A percentile compares a stretch with the other conserved stretches of the same genome.
These are phyloP conservation scores for Moesziomyces parantarcticus DNA, from an alignment of 1,284 basidiomycete species.

Conservation along the genomic window DNA sequence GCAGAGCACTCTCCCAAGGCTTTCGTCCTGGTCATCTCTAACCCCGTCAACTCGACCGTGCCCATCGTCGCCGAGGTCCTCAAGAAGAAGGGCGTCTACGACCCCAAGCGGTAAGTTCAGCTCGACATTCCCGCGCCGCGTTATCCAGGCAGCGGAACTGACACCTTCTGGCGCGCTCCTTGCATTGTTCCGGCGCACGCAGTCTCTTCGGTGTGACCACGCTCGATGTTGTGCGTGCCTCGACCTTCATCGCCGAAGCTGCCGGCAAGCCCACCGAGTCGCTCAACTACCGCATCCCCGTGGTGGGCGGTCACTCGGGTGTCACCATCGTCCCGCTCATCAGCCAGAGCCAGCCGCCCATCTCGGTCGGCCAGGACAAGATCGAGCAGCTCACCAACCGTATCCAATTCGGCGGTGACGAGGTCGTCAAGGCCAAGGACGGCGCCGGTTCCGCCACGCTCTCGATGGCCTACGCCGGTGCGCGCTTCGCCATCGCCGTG, in stretches of 20 bases:
- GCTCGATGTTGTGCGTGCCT: constrained; percentile 95
- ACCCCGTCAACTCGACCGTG: constrained; percentile 94
- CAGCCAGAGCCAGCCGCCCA: constrained; percentile 75
- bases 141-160: constrained; percentile 71
- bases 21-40: constrained; percentile 94
- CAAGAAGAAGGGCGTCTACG: constrained; percentile 90
- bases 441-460: constrained; percentile 89
- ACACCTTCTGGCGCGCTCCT: constrained; percentile 1
- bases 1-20: constrained; percentile 89
- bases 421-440: constrained; percentile 89
- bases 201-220: constrained; percentile 94
- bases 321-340: constrained; percentile 95
- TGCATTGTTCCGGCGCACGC: neutral
- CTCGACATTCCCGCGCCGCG: constrained; percentile 37
- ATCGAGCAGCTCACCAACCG: constrained; percentile 81
- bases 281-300: constrained; percentile 75
- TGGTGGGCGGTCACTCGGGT: constrained; percentile 96
- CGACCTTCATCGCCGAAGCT: constrained; percentile 90
- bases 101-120: constrained; percentile 74
- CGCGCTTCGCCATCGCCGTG: constrained; percentile 60
- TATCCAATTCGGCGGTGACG: constrained; percentile 92
- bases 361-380: constrained; percentile 63
- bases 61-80: constrained; percentile 95
- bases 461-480: constrained; percentile 84
- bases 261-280: constrained; percentile 76